phyloP scores from a whole-genome alignment of 148 eudicot species.

The Rhododendron henanense region DNA sequence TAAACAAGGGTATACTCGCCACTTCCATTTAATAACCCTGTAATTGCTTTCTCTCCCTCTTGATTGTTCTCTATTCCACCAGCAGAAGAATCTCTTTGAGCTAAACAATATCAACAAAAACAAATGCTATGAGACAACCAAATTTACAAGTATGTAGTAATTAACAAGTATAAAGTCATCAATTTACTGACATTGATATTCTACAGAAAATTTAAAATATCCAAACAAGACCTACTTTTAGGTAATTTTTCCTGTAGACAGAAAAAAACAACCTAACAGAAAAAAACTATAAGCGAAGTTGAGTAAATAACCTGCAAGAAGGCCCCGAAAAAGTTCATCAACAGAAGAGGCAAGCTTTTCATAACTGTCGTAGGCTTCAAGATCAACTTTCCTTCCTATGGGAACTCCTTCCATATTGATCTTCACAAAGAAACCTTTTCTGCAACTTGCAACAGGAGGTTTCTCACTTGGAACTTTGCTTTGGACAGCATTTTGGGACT shows the following conservation, averaged over 20 bases:
- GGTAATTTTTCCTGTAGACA: neutral
- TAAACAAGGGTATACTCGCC: slow-evolving; percentile 97
- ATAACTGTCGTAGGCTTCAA: slow-evolving; percentile 61
- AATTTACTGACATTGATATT: neutral
- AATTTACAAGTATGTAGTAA: neutral
- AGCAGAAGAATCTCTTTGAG: slow-evolving; percentile 56
- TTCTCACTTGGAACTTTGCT: slow-evolving; percentile 30
- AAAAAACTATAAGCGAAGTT: neutral
- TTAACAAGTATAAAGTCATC: neutral
- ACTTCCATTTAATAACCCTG: slow-evolving; percentile 67
- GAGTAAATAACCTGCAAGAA: slow-evolving; percentile 63
- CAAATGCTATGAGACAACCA: neutral
- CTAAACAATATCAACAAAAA: slow-evolving; percentile 27
- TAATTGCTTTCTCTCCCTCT: slow-evolving; percentile 46
- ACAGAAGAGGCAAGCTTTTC: slow-evolving; percentile 73
- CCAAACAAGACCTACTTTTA: neutral
- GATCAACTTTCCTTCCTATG: slow-evolving; percentile 92
- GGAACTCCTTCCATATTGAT: slow-evolving; percentile 97
- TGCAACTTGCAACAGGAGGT: slow-evolving; percentile 27
- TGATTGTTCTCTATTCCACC: slow-evolving; percentile 37
- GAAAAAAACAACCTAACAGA: no score
- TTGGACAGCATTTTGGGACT: slow-evolving; percentile 27
- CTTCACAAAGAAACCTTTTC: slow-evolving; percentile 80
- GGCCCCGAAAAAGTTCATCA: slow-evolving; percentile 82
- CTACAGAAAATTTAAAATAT: neutral